phyloP scores from a whole-genome alignment of 148 eudicot species.

The Camellia sinensis region DNA sequence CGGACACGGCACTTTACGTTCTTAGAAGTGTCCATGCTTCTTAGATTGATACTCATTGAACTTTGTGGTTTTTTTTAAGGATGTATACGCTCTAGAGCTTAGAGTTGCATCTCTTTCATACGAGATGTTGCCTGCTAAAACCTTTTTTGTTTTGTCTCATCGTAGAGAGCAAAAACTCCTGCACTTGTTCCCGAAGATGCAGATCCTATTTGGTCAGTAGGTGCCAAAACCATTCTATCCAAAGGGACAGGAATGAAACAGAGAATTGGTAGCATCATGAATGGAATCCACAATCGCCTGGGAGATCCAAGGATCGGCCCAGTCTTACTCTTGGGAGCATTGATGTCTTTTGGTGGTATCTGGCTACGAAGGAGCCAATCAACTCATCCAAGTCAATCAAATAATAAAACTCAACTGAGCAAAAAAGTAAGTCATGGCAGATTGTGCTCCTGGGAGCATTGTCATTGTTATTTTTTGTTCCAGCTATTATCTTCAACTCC shows the following conservation, averaged over 20 bases:
- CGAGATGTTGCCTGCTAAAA: too few species aligned
- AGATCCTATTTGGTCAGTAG: too few species aligned
- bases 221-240: too few species aligned
- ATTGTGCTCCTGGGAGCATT: constrained; percentile 1
- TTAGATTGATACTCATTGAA: too few species aligned
- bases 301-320: constrained; percentile 49
- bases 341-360: constrained; percentile 70
- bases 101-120: too few species aligned
- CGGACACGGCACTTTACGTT: too few species aligned
- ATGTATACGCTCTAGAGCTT: too few species aligned
- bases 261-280: constrained; percentile 31
- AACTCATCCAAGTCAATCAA: constrained; percentile 31
- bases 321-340: constrained; percentile 74
- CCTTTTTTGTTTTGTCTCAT: too few species aligned
- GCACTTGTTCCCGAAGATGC: too few species aligned
- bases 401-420: constrained; percentile 32
- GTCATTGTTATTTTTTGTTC: background rate
- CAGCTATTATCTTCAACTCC: background rate
- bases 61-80: too few species aligned
- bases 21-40: too few species aligned
- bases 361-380: constrained; percentile 66
- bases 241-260: constrained; percentile 28
- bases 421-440: constrained; percentile 35
- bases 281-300: constrained; percentile 30
- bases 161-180: too few species aligned